Conservation (phyloP, 2,329 filamentous ascomycete species). For the Clonostachys rosea region DNA sequence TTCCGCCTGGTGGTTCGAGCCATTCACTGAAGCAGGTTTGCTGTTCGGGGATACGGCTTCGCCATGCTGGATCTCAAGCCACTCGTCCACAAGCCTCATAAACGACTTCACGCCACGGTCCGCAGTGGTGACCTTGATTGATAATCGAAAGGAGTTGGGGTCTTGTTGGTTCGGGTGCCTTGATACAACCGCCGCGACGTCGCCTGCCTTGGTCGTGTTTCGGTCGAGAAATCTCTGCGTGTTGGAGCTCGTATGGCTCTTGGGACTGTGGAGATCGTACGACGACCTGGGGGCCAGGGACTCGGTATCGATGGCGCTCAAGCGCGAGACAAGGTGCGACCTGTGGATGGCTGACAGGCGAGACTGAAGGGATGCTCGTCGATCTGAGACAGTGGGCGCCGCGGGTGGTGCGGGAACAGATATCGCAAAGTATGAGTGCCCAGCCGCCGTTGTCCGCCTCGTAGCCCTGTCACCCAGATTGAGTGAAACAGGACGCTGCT, state of each 20-base stretch:
- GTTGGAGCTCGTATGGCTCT: background rate
- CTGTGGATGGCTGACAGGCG: background rate
- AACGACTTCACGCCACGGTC: conserved; percentile 1
- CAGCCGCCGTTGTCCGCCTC: conserved; percentile 1
- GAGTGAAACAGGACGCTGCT: background rate
- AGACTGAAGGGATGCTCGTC: background rate
- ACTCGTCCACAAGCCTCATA: conserved; percentile 1
- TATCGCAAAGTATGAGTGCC: conserved; percentile 3
- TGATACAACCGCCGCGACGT: conserved; percentile 1
- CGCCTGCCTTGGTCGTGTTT: background rate
- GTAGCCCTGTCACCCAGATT: background rate
- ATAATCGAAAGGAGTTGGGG: background rate
- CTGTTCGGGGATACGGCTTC: no score
- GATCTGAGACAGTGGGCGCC: background rate
- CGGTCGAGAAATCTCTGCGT: background rate
- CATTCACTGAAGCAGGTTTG: no score
- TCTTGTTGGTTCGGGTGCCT: background rate
- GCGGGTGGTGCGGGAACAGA: background rate
- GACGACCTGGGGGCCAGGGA: background rate
- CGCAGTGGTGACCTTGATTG: conserved; percentile 1
- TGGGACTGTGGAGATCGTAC: background rate
- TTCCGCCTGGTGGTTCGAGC: no score
- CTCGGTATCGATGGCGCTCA: background rate
- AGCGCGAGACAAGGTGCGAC: background rate
- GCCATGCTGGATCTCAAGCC: conserved; percentile 1